Evolutionary conservation across 441 rosid species (phyloP), one percentile per base, ranked within the genome.

Genomic region (Sinapis alba): DNA sequence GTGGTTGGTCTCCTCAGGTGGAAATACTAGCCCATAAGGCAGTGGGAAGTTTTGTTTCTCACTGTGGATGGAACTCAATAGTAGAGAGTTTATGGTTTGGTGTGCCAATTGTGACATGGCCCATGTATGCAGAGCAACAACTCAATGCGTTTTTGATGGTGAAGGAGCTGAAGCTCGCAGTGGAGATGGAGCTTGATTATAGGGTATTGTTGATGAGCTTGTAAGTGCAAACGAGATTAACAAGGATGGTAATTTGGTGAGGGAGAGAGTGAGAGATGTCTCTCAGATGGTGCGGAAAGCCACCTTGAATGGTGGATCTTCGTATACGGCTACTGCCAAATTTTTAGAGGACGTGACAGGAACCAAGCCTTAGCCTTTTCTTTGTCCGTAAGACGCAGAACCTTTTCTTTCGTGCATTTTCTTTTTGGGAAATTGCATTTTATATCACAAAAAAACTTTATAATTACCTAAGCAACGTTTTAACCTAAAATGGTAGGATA

Each of bases 31-130:
- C 83, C 5, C 84, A 84, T 67, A 73, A 77, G 18, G 83, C 87
- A n/a, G 59, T 85, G 18, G 86, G 87, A 73, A 85, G 83, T 30
- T 86, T 83, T 28, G 59, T 86, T 1, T 86, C 91, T 36, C 89
- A 87, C 41, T 85, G 89, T 27, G 86, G 90, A 26, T 86, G 88
- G 89, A 88, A 85, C 74, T 86, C 87, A 6, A 75, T 80, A 24
- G 36, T 85, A 16, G 88, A 88, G 79, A 85, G 88, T 78, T 71
- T 85, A 56, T 85, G 84, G 89, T 69, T 56, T 63, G 86, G 89
- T 34, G 87, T 86, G 16, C 84, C 87, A 1, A 83, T 78, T 28
- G 80, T 77, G 26, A 80, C 91, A 28, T 89, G 83, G 88, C 86
- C 87, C 2, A 27, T 83, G 78, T 84, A 80, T 30, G 89, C 85